Evolutionary conservation across 1,284 basidiomycete species (phyloP).

Genomic region (Microbotryomycetes sp.): DNA sequence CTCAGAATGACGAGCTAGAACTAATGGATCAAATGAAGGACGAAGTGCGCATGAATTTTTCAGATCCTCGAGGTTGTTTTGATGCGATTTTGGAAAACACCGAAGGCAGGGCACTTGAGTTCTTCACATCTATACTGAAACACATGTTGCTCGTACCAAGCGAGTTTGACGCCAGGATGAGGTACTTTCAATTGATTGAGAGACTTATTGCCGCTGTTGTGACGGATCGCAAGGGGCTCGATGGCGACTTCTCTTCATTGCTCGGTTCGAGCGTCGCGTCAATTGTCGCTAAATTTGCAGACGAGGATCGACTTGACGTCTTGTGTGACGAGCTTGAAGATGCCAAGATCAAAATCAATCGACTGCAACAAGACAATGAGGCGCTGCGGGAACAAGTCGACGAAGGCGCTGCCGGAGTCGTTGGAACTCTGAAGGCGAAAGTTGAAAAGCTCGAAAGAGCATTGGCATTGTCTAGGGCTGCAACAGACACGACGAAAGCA

Average conservation of each 20-base stretch:
- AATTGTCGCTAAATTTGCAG: conserved; percentile 83
- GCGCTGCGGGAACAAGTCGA: conserved; percentile 71
- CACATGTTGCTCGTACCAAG: conserved; percentile 85
- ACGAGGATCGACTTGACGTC: conserved; percentile 74
- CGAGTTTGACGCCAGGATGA: conserved; percentile 72
- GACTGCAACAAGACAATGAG: conserved; percentile 51
- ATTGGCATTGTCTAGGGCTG: conserved; percentile 68
- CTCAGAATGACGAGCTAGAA: conserved; percentile 72
- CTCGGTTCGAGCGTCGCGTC: conserved; percentile 84
- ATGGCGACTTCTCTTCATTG: conserved; percentile 70
- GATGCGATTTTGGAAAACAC: conserved; percentile 69
- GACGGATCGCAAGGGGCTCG: conserved; percentile 65
- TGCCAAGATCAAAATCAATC: conserved; percentile 58
- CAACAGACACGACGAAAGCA: conserved; percentile 49
- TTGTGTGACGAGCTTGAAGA: conserved; percentile 72
- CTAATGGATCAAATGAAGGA: conserved; percentile 72
- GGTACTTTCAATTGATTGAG: conserved; percentile 90
- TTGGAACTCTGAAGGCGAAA: conserved; percentile 72
- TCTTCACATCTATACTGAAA: conserved; percentile 86
- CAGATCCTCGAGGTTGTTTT: conserved; percentile 80
- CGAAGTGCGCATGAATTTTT: conserved; percentile 67
- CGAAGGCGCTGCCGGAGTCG: conserved; percentile 71
- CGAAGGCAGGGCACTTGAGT: conserved; percentile 69
- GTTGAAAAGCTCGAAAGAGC: conserved; percentile 71
- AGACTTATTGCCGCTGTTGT: conserved; percentile 89